These are phyloP conservation scores for Venturia carpophila DNA, from an alignment of 2,329 filamentous ascomycete genomes.

Conservation along the genomic window DNA sequence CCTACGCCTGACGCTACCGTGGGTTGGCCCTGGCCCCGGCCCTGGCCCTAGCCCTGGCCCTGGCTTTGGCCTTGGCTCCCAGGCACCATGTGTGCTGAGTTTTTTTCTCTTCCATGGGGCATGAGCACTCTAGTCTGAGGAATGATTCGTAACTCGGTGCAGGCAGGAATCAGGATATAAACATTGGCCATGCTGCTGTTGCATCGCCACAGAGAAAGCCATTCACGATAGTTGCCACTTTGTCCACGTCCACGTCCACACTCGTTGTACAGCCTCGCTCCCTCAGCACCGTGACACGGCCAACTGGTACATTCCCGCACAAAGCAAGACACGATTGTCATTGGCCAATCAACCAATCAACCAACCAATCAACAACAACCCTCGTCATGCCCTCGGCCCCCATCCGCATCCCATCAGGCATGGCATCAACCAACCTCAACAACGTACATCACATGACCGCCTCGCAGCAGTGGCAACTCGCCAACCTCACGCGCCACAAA, in stretches of 20 bases:
- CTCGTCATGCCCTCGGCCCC: neutral
- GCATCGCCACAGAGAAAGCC: too few species aligned
- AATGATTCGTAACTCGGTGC: neutral
- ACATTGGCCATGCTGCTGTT: too few species aligned
- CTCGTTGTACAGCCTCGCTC: too few species aligned
- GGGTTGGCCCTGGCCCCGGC: too few species aligned
- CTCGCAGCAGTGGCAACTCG: conserved; percentile 1
- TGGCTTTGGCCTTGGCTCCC: too few species aligned
- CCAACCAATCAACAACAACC: neutral
- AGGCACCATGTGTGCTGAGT: neutral
- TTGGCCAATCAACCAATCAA: too few species aligned
- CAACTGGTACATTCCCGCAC: too few species aligned
- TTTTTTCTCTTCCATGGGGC: neutral
- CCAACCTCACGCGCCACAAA: neutral
- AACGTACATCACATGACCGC: conserved; percentile 9
- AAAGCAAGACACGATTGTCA: too few species aligned
- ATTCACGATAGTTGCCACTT: too few species aligned
- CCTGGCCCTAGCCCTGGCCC: too few species aligned
- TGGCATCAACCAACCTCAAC: neutral
- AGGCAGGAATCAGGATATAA: neutral
- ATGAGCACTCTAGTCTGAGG: neutral
- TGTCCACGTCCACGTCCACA: too few species aligned
- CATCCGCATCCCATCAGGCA: neutral
- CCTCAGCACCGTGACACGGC: too few species aligned
- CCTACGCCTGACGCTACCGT: neutral